Conservation (phyloP, 2,329 filamentous ascomycete genomes). For the Triangularia verruculosa region DNA sequence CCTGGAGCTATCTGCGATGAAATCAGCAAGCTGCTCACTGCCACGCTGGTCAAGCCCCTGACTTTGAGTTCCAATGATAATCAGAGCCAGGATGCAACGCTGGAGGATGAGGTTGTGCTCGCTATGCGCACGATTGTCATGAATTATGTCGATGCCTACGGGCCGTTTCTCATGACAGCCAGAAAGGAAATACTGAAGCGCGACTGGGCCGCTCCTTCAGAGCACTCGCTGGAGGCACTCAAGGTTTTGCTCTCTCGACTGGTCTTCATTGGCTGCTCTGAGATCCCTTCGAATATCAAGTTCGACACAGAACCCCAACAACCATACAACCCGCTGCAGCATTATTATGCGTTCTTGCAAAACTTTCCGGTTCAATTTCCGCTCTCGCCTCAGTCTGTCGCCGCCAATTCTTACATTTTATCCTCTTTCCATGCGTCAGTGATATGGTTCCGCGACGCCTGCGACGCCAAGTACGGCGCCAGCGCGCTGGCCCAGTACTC, state of each 20-base stretch:
- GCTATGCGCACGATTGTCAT: slow-evolving; percentile 40
- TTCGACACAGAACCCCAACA: slow-evolving; percentile 2
- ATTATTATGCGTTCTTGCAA: slow-evolving; percentile 40
- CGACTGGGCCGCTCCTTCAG: slow-evolving; percentile 26
- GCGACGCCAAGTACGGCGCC: slow-evolving; percentile 24
- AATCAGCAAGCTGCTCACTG: slow-evolving; percentile 34
- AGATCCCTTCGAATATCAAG: slow-evolving; percentile 35
- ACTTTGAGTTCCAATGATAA: slow-evolving; percentile 30
- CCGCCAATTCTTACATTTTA: slow-evolving; percentile 39
- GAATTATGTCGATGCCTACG: slow-evolving; percentile 37
- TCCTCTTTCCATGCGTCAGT: slow-evolving; percentile 35
- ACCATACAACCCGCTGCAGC: slow-evolving; percentile 25
- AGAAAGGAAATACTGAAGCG: slow-evolving; percentile 26
- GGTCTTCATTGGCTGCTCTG: slow-evolving; percentile 49
- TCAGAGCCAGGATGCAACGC: slow-evolving; percentile 19
- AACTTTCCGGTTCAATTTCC: slow-evolving; percentile 27
- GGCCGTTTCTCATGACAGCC: slow-evolving; percentile 32
- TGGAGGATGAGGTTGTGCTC: slow-evolving; percentile 40
- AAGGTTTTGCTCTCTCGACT: slow-evolving; percentile 43
- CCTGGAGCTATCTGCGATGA: slow-evolving; percentile 36
- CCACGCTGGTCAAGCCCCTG: slow-evolving; percentile 25
- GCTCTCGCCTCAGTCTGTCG: slow-evolving; percentile 11
- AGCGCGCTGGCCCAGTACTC: slow-evolving; percentile 17
- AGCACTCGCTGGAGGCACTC: slow-evolving; percentile 28
- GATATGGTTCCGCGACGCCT: slow-evolving; percentile 40